These are phyloP conservation scores for Leucosporidium yakuticum DNA, from an alignment of 768 basidiomycete species.

Conservation along the genomic window DNA sequence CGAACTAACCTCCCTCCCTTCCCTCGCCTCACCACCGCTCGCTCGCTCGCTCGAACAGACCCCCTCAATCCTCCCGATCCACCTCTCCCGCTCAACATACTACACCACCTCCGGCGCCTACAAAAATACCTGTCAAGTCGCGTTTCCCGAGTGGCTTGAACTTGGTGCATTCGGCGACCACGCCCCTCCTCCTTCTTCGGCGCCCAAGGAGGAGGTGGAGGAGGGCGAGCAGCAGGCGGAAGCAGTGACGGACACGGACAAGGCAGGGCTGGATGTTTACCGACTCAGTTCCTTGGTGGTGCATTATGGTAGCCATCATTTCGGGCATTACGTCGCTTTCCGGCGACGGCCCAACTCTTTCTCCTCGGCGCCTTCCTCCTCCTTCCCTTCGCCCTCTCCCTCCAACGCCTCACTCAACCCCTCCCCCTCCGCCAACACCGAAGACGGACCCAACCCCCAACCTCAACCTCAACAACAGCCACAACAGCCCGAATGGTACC, in stretches of 20 bases:
- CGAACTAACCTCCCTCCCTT: neutral
- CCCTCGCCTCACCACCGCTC: neutral
- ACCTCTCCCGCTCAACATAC: constrained; percentile 73
- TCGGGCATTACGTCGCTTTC: constrained; percentile 91
- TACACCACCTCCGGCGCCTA: constrained; percentile 50
- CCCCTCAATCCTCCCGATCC: constrained; percentile 76
- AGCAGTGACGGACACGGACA: constrained; percentile 49
- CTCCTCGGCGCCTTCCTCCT: neutral
- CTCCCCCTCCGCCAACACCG: neutral
- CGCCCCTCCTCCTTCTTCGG: constrained; percentile 64
- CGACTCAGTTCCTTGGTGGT: constrained; percentile 79
- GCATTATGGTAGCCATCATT: constrained; percentile 86
- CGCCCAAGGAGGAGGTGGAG: constrained; percentile 52
- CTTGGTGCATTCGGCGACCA: constrained; percentile 81
- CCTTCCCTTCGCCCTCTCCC: neutral
- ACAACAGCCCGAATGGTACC: constrained; percentile 55
- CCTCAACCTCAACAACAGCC: neutral
- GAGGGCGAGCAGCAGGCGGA: constrained; percentile 45
- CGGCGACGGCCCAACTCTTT: constrained; percentile 49
- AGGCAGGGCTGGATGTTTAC: constrained; percentile 65
- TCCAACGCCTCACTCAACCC: constrained; percentile 37
- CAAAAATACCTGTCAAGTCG: constrained; percentile 75
- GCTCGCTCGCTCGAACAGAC: constrained; percentile 50
- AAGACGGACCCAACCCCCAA: neutral
- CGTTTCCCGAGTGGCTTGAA: constrained; percentile 83